Evolutionary conservation across 2,329 filamentous ascomycete species (phyloP), one percentile per base, ranked within the genome.

Genomic region (Venturia asperata): DNA sequence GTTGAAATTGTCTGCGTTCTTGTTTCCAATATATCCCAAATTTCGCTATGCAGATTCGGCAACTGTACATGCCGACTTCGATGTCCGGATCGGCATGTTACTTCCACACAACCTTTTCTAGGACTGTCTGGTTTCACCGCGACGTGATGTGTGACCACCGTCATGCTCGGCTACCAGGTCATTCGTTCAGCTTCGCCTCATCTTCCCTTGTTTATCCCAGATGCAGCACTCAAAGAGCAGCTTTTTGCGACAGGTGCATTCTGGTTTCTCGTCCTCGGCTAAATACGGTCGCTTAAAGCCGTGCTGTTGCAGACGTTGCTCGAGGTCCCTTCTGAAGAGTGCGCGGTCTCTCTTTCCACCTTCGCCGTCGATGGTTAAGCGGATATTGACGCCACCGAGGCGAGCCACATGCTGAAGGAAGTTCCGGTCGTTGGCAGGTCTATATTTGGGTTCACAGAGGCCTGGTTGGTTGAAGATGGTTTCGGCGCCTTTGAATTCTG

Each of bases 221-320:
- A 66, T 66, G 64, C 67, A 68, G 49, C 66, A 60, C 66, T 68
- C 67, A 17, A 52, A 65, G 41, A 68, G 65, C 21, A 68, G 42
- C 60, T 66, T 66, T 63, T 67, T 68, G 17, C 62, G 37, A 62
- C 67, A 68, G 4, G 39, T 42, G 62, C 67, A 68, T 58, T 39
- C 43, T 9, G 52, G 58, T 10, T 62, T 63, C 42, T 5, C 13
- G 42, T 62, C 60, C 39, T 41, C 64, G 21, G 67, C 67, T 9
- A 66, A 13, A 64, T 66, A 68, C 19, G 66, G 66, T n/a, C 62
- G 62, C 47, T 52, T 64, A 11, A 43, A n/a, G 21, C 65, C 65
- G 56, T 45, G 37, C 24, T 66, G 55, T 30, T 60, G 52, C 3
- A 68, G 61, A 17, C 45, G 15, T 34, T 49, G 58, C 56, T 68